These are phyloP conservation scores for Verticillium isaacii DNA, from an alignment of 2,329 filamentous ascomycete genomes.

Conservation along the genomic window DNA sequence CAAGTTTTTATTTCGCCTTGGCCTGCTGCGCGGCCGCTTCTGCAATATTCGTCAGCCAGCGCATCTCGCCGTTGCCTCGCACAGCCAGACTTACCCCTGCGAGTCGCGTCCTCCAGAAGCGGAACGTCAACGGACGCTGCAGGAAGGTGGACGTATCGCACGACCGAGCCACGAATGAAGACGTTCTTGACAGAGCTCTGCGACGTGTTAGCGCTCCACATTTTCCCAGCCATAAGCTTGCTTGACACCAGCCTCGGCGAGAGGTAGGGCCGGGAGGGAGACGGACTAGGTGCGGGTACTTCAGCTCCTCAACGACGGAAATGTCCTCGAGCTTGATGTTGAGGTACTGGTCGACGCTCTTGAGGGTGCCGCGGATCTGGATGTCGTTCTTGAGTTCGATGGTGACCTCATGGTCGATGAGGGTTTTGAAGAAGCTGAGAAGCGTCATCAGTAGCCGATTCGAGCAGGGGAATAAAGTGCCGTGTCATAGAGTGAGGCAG, in stretches of 20 bases:
- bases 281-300: slow-evolving; percentile 85
- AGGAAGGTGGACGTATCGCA: slow-evolving; percentile 87
- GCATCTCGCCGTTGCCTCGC: neutral
- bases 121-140: slow-evolving; percentile 78
- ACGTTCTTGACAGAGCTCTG: slow-evolving; percentile 84
- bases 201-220: neutral
- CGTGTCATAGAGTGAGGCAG: neutral
- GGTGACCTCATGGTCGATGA: slow-evolving; percentile 94
- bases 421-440: slow-evolving; percentile 91
- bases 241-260: neutral
- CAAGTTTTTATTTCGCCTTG: slow-evolving; percentile 43
- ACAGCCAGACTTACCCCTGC: slow-evolving; percentile 58
- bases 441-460: neutral
- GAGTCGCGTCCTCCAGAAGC: slow-evolving; percentile 83
- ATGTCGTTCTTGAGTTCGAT: slow-evolving; percentile 99
- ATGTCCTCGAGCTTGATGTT: slow-evolving; percentile 99
- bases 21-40: slow-evolving; percentile 54
- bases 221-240: too few relatives aligned
- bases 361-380: slow-evolving; percentile 89
- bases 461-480: neutral
- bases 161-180: slow-evolving; percentile 90
- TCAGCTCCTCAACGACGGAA: slow-evolving; percentile 83
- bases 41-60: slow-evolving; percentile 19
- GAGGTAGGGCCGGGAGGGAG: neutral
- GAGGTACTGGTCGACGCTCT: slow-evolving; percentile 97